Evolutionary conservation across 2,329 filamentous ascomycete species (phyloP).

Genomic region (Xylariaceae sp.): DNA sequence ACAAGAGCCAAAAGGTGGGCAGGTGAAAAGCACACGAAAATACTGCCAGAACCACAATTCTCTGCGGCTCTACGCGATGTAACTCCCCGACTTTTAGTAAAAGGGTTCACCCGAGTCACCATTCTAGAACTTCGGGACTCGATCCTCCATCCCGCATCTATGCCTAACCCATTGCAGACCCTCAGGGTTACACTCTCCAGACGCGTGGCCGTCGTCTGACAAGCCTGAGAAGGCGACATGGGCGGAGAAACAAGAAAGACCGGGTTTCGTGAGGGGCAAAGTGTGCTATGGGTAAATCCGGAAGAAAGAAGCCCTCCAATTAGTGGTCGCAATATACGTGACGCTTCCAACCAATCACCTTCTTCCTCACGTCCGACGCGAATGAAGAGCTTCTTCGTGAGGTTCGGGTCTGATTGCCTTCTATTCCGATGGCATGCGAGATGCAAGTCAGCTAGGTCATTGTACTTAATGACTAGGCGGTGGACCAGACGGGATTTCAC

Average conservation of each 20-base stretch:
- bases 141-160: constrained; percentile 15
- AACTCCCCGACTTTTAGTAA: not conserved
- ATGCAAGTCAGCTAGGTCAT: no score
- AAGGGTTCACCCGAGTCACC: constrained; percentile 15
- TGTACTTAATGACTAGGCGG: no score
- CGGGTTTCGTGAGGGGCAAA: not conserved
- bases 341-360: constrained; percentile 10
- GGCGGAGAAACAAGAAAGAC: not conserved
- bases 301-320: constrained; percentile 19
- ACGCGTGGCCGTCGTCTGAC: not conserved
- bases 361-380: not conserved
- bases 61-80: constrained; percentile 11
- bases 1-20: not conserved
- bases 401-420: constrained; percentile 10
- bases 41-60: constrained; percentile 1
- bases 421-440: not conserved
- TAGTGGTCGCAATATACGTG: no score
- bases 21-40: not conserved
- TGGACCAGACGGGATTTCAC: no score
- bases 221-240: no score
- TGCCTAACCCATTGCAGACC: not conserved
- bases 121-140: constrained; percentile 19
- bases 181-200: not conserved
- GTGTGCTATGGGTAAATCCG: constrained; percentile 20
- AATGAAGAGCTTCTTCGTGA: constrained; percentile 3